Conservation (phyloP, 352 stramenopile genomes). For the Phytophthora fragariaefolia region DNA sequence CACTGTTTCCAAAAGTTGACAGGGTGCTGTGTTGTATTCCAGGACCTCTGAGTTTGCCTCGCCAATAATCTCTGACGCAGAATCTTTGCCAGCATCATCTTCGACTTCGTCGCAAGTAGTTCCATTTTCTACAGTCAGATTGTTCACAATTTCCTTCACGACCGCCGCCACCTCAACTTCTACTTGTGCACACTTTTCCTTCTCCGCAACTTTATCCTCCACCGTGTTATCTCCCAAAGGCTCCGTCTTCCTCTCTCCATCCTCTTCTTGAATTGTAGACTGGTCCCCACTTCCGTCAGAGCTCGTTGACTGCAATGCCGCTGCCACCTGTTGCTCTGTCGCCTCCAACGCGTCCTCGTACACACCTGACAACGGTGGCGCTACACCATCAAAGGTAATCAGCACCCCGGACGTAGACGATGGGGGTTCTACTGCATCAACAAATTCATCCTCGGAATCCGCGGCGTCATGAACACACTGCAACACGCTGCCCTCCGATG, state of each 20-base stretch:
- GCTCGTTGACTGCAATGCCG: conserved; percentile 17
- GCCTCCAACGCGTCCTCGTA: conserved; percentile 42
- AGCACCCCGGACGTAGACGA: conserved; percentile 19
- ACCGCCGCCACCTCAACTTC: not conserved
- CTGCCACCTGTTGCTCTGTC: conserved; percentile 24
- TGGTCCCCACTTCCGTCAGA: conserved; percentile 17
- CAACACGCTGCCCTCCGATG: conserved; percentile 20
- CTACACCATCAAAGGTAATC: conserved; percentile 12
- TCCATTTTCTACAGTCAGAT: not conserved
- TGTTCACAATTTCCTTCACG: conserved; percentile 6
- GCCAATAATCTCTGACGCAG: no score
- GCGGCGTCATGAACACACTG: conserved; percentile 7
- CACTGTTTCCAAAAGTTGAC: no score
- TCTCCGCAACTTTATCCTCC: not conserved
- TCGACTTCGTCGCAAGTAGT: no score
- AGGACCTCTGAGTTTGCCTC: no score
- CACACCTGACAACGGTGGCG: conserved; percentile 19
- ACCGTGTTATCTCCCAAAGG: no score
- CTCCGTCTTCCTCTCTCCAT: no score
- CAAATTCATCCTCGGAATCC: conserved; percentile 42
- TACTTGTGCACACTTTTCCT: not conserved
- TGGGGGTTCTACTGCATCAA: conserved; percentile 31
- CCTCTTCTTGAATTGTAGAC: conserved; percentile 23
- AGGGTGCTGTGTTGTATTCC: no score
- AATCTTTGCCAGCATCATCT: no score